Evolutionary conservation across 2,329 filamentous ascomycete genomes (phyloP).

Genomic region (Coniella lustricola): DNA sequence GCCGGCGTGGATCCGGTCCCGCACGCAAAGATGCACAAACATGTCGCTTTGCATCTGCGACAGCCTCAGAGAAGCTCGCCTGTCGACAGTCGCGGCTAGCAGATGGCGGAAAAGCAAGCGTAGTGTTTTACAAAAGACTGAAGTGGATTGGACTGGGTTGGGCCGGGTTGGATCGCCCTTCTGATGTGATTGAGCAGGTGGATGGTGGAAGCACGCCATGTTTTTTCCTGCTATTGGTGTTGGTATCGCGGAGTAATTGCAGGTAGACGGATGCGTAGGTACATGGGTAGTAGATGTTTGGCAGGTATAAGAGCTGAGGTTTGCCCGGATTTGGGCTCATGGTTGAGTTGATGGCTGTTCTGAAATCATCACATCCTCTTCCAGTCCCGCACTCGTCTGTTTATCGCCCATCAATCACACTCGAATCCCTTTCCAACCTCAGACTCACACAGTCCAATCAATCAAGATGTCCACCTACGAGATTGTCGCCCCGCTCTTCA

Average conservation of each 20-base stretch:
- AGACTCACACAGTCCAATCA: not conserved
- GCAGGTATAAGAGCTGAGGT: too few relatives aligned
- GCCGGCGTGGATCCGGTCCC: not conserved
- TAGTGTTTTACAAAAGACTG: too few relatives aligned
- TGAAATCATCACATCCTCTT: too few relatives aligned
- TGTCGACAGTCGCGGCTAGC: not conserved
- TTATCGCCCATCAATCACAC: too few relatives aligned
- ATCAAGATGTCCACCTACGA: slow-evolving; percentile 22
- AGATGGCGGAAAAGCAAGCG: not conserved
- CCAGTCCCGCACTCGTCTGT: too few relatives aligned
- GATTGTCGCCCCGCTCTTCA: slow-evolving; percentile 22
- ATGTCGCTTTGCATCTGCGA: too few relatives aligned
- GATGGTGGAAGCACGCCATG: slow-evolving; percentile 4
- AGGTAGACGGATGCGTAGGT: too few relatives aligned
- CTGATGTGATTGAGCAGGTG: slow-evolving; percentile 2
- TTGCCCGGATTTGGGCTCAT: too few relatives aligned
- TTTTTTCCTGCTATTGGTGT: not conserved
- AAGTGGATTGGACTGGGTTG: not conserved
- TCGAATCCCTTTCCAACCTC: not conserved
- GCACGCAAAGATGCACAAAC: not conserved
- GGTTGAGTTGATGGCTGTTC: too few relatives aligned
- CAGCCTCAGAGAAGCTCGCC: too few relatives aligned
- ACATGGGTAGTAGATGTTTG: too few relatives aligned
- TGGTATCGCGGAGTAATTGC: not conserved
- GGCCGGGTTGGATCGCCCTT: too few relatives aligned